These are phyloP conservation scores for Styphnolobium japonicum DNA, from an alignment of 306 rosid species.

Conservation along the genomic window DNA sequence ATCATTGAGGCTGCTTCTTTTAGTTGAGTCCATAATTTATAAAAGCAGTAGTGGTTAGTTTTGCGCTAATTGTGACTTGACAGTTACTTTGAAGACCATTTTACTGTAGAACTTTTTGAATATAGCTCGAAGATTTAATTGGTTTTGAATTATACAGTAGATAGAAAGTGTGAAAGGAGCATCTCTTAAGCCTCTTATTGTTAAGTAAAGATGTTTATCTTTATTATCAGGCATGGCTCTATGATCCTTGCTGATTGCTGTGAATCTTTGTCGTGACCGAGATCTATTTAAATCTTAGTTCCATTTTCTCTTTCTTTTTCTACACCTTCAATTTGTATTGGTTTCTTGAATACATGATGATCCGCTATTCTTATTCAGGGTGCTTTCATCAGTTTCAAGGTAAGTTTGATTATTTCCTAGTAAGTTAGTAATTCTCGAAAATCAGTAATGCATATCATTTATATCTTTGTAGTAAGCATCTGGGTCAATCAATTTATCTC, in stretches of 20 bases:
- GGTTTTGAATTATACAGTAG: constrained; percentile 11
- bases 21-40: constrained; percentile 25
- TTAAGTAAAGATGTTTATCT: background rate
- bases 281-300: background rate
- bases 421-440: background rate
- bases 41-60: constrained; percentile 28
- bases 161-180: constrained; percentile 19
- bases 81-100: constrained; percentile 20
- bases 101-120: constrained; percentile 19
- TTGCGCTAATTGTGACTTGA: constrained; percentile 23
- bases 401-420: background rate
- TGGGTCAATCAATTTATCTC: background rate
- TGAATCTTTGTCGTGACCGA: background rate
- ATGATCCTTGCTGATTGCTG: background rate
- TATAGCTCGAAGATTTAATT: constrained; percentile 10
- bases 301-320: background rate
- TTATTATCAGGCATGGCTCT: background rate
- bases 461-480: background rate
- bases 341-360: background rate
- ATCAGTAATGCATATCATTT: background rate
- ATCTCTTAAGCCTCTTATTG: background rate
- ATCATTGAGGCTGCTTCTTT: constrained; percentile 48
- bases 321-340: background rate
- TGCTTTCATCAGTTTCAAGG: background rate
- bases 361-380: background rate